phyloP scores from a whole-genome alignment of 192 early-diverging fungal species.

The Obelidium mucronatum region DNA sequence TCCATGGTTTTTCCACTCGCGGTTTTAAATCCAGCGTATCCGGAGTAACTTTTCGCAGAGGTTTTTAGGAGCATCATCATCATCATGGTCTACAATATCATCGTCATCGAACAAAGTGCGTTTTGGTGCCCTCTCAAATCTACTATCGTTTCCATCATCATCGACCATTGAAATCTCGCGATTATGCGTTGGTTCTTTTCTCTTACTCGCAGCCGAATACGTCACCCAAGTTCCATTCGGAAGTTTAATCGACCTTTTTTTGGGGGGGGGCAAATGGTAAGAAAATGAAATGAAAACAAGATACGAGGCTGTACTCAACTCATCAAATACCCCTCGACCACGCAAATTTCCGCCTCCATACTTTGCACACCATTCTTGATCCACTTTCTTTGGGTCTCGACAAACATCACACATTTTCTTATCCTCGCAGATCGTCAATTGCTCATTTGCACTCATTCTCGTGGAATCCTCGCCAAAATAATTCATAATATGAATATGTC shows the following conservation, averaged over 20 bases:
- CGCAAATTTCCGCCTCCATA: background rate
- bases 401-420: slow-evolving; percentile 53
- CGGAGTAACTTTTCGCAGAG: background rate
- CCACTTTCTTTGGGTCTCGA: slow-evolving; percentile 45
- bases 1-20: slow-evolving; percentile 30
- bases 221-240: slow-evolving; percentile 14
- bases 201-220: background rate
- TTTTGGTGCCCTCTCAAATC: background rate
- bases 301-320: slow-evolving; percentile 1
- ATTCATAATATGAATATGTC: slow-evolving; percentile 46
- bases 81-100: slow-evolving; percentile 23
- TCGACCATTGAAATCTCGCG: slow-evolving; percentile 32
- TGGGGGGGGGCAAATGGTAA: too few species aligned
- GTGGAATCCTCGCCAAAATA: slow-evolving; percentile 48
- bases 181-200: background rate
- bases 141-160: background rate
- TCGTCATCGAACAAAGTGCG: background rate
- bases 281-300: background rate
- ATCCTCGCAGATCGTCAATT: slow-evolving; percentile 32
- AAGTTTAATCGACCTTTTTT: background rate
- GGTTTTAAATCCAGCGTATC: slow-evolving; percentile 26
- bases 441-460: background rate
- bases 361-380: slow-evolving; percentile 16
- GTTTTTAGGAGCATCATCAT: background rate
- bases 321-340: background rate